These are phyloP conservation scores for Aspergillus homomorphus DNA, from an alignment of 495 filamentous ascomycete species.

Conservation along the genomic window DNA sequence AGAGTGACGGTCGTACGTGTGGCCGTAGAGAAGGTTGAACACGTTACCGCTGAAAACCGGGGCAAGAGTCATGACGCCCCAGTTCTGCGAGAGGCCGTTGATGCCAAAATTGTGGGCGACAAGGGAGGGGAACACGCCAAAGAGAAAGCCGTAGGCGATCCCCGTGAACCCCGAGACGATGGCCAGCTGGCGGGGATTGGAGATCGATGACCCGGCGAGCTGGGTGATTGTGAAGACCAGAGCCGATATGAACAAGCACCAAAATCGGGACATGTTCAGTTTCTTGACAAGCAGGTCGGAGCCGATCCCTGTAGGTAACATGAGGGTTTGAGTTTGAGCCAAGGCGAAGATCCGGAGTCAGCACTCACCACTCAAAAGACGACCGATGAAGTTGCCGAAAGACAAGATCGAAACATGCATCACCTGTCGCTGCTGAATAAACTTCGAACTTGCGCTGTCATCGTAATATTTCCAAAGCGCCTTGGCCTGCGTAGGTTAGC, in stretches of 20 bases:
- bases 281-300: slow-evolving; percentile 84
- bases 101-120: slow-evolving; percentile 91
- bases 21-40: slow-evolving; percentile 82
- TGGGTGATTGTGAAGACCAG: slow-evolving; percentile 78
- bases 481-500: slow-evolving; percentile 44
- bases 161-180: slow-evolving; percentile 81
- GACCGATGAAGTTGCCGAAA: slow-evolving; percentile 75
- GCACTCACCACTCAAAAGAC: slow-evolving; percentile 66
- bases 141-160: slow-evolving; percentile 88
- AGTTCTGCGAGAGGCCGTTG: slow-evolving; percentile 83
- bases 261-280: slow-evolving; percentile 75
- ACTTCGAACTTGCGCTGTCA: slow-evolving; percentile 63
- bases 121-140: slow-evolving; percentile 91
- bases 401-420: slow-evolving; percentile 94
- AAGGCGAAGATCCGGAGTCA: background rate
- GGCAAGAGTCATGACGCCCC: slow-evolving; percentile 89
- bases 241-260: slow-evolving; percentile 79
- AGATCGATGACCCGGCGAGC: slow-evolving; percentile 70
- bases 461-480: slow-evolving; percentile 83
- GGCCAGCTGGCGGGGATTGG: slow-evolving; percentile 73
- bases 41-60: slow-evolving; percentile 83
- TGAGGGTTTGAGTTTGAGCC: background rate
- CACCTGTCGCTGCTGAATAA: slow-evolving; percentile 79
- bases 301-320: slow-evolving; percentile 61
- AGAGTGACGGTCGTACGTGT: slow-evolving; percentile 77